Evolutionary conservation across 352 stramenopile genomes (phyloP), one percentile per base, ranked within the genome.

Genomic region (Phytophthora agathidicida): DNA sequence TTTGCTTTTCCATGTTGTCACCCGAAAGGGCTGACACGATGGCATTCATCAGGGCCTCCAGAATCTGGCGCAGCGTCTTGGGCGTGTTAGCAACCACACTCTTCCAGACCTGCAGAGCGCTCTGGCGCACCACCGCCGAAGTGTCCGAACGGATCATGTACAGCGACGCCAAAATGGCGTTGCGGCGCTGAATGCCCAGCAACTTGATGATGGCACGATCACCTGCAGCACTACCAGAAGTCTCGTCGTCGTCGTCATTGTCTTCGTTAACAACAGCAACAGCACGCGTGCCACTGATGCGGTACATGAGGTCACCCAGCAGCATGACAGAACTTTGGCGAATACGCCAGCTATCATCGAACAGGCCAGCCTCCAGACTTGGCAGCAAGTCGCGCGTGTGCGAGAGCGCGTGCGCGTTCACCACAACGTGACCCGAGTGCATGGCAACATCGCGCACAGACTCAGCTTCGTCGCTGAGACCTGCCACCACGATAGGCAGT

Each of bases 71-170:
- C 53, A 99, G 73, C 5, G 96, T 98, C 73, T 94, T 94, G 5
- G 96, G 97, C 20, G 98, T 99, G 79, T 99, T 99, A 35, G 80
- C 73, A 4, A 99, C 97, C 22, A 99, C 93, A 57, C 96, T 99
- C 88, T 99, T 99, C 98, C 98, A 99, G 16, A 96, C 86, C 73
- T 99, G 95, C 30, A 99, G 73, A 31, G 98, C 96, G 51, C 82
- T 95, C 68, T 99, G 96, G 13, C 98, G 94, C 58, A 99, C 98
- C 10, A 98, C 86, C 9, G 94, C 85, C 37, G 91, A 96, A 27
- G 91, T 98, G 73, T 99, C 98, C 43, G 92, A 99, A 42, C 97
- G 89, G 56, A 98, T 96, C 68, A 99, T 97, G 83, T 99, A 99
- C 16, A 99, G 75, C 53, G 94, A 98, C 43, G 97, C 89, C 41